phyloP scores from a whole-genome alignment of 2,329 filamentous ascomycete species.

The Sporothrix euskadiensis region DNA sequence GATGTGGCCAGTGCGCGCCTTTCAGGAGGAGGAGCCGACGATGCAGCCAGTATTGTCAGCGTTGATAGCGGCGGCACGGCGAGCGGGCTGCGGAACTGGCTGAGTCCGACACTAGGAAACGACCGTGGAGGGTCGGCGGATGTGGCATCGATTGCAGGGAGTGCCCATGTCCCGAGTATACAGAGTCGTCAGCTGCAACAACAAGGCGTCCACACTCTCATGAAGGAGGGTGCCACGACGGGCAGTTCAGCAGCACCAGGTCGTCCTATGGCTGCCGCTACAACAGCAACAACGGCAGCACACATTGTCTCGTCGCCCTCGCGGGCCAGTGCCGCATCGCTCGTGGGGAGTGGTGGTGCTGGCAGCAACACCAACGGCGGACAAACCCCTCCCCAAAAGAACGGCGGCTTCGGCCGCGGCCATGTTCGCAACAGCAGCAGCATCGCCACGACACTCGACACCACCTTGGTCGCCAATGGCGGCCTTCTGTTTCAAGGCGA shows the following conservation, averaged over 20 bases:
- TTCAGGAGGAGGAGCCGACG: conserved; percentile 29
- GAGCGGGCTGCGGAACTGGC: conserved; percentile 28
- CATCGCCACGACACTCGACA: conserved; percentile 27
- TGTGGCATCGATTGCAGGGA: conserved; percentile 28
- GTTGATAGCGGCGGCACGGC: conserved; percentile 11
- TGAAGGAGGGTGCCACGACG: conserved; percentile 50
- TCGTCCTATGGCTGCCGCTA: conserved; percentile 28
- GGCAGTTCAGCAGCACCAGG: not conserved
- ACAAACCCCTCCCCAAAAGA: conserved; percentile 11
- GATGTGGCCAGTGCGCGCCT: conserved; percentile 38
- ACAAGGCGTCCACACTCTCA: conserved; percentile 50
- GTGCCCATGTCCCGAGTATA: not conserved
- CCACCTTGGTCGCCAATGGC: conserved; percentile 26
- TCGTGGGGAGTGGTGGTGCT: not conserved
- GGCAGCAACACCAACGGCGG: conserved; percentile 13
- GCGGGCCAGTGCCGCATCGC: not conserved
- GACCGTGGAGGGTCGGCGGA: conserved; percentile 34
- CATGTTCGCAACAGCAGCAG: conserved; percentile 18
- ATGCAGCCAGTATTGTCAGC: conserved; percentile 35
- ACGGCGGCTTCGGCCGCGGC: not conserved
- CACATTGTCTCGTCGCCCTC: conserved; percentile 28
- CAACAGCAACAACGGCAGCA: conserved; percentile 23
- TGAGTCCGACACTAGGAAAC: conserved; percentile 18
- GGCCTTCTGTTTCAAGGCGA: conserved; percentile 26
- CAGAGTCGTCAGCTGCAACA: not conserved